Evolutionary conservation across 2,329 filamentous ascomycete species (phyloP).

Genomic region (Claviceps lovelessii): DNA sequence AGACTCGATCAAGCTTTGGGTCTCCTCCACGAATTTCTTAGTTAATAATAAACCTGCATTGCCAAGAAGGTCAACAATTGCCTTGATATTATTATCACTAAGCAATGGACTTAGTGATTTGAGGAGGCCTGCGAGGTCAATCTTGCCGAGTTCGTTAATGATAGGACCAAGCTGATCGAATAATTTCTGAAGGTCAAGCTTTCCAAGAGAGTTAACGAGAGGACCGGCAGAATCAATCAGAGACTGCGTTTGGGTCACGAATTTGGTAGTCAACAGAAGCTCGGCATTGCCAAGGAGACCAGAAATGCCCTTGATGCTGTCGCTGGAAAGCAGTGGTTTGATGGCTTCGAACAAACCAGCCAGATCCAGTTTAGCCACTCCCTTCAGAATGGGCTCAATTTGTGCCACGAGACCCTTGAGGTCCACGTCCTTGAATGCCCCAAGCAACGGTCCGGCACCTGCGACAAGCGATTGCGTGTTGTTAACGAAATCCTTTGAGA

Average conservation of each 20-base stretch:
- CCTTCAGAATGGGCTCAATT: slow-evolving; percentile 17
- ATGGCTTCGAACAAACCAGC: slow-evolving; percentile 3
- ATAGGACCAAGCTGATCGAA: slow-evolving; percentile 20
- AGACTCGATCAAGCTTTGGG: neutral
- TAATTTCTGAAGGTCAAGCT: slow-evolving; percentile 19
- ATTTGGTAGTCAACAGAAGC: neutral
- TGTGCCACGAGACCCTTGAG: slow-evolving; percentile 9
- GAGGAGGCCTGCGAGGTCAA: slow-evolving; percentile 16
- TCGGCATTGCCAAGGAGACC: neutral
- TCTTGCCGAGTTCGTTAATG: slow-evolving; percentile 8
- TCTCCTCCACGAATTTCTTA: neutral
- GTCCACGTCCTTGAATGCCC: slow-evolving; percentile 18
- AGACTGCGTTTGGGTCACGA: neutral
- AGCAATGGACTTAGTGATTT: slow-evolving; percentile 16
- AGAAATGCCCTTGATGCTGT: neutral
- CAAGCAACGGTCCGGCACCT: slow-evolving; percentile 18
- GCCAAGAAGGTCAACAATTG: neutral
- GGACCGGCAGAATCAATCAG: slow-evolving; percentile 11
- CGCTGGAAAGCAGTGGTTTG: neutral
- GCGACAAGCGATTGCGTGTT: slow-evolving; percentile 15
- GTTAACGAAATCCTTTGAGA: slow-evolving; percentile 19
- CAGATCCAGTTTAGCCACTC: slow-evolving; percentile 3
- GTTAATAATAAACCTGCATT: neutral
- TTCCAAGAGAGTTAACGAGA: slow-evolving; percentile 18
- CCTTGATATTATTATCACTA: slow-evolving; percentile 7